Conservation (phyloP, 75 land plant genomes). For the Picea sitchensis region DNA sequence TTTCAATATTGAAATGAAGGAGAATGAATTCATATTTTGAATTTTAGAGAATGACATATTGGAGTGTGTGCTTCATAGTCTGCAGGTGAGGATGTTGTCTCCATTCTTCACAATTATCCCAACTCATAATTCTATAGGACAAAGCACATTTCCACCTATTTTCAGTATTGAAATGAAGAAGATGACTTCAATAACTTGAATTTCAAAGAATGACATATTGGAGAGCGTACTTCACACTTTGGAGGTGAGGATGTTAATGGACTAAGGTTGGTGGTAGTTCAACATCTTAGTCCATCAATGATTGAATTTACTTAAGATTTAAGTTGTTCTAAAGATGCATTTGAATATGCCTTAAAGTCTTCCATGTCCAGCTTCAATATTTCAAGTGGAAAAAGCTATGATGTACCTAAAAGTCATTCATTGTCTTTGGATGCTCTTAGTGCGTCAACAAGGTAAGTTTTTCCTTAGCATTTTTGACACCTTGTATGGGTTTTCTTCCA, state of each 20-base stretch:
- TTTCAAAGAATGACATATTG: conserved; percentile 83
- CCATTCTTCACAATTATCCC: no score
- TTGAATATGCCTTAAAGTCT: neutral
- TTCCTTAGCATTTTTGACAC: no score
- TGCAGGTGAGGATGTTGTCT: no score
- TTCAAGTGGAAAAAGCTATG: neutral
- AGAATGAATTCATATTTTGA: no score
- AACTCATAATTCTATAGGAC: no score
- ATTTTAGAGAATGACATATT: no score
- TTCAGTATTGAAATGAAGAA: no score
- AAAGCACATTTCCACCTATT: no score
- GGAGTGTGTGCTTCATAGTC: no score
- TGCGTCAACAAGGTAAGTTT: no score
- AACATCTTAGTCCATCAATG: neutral
- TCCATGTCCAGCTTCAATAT: neutral
- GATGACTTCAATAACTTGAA: conserved; percentile 23
- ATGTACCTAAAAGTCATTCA: neutral
- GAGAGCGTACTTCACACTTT: conserved; percentile 56
- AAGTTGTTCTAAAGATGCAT: neutral
- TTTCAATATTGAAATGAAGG: no score
- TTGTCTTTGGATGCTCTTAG: neutral
- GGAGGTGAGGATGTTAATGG: neutral
- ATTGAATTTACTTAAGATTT: neutral
- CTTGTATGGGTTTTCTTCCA: no score
- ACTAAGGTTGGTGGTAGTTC: conserved; percentile 5